Conservation (phyloP, 2,329 filamentous ascomycete genomes). For the Colletotrichum musae region DNA sequence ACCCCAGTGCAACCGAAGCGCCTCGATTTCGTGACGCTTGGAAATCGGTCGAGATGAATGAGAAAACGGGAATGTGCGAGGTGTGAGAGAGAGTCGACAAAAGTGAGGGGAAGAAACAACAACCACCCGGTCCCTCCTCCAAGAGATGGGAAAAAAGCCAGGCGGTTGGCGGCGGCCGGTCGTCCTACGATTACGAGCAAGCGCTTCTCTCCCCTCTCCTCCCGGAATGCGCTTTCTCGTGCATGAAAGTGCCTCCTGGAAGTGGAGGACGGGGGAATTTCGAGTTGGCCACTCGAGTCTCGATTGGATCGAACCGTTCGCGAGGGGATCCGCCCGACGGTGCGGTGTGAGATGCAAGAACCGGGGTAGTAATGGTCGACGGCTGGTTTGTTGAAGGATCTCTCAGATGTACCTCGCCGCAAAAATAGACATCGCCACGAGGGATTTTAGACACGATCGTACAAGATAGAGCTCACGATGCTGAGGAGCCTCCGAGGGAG, state of each 20-base stretch:
- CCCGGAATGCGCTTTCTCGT: constrained; percentile 6
- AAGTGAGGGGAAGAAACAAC: too few relatives aligned
- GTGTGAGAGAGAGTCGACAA: too few relatives aligned
- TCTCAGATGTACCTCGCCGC: constrained; percentile 10
- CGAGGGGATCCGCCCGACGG: constrained; percentile 30
- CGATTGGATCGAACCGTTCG: constrained; percentile 24
- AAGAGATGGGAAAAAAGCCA: too few relatives aligned
- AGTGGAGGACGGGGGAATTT: constrained; percentile 11
- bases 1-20: too few relatives aligned
- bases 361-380: not conserved
- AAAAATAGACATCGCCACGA: constrained; percentile 11
- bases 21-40: too few relatives aligned
- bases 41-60: too few relatives aligned
- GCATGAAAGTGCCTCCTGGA: constrained; percentile 12
- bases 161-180: constrained; percentile 16
- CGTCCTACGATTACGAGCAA: not conserved
- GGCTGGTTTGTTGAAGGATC: constrained; percentile 10
- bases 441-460: too few relatives aligned
- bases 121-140: too few relatives aligned
- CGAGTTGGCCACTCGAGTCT: constrained; percentile 26
- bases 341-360: constrained; percentile 36
- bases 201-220: constrained; percentile 12
- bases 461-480: not conserved
- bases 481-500: too few relatives aligned
- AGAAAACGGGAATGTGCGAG: too few relatives aligned